Evolutionary conservation across 495 filamentous ascomycete genomes (phyloP).

Genomic region (Hypomontagnella submonticulosa): DNA sequence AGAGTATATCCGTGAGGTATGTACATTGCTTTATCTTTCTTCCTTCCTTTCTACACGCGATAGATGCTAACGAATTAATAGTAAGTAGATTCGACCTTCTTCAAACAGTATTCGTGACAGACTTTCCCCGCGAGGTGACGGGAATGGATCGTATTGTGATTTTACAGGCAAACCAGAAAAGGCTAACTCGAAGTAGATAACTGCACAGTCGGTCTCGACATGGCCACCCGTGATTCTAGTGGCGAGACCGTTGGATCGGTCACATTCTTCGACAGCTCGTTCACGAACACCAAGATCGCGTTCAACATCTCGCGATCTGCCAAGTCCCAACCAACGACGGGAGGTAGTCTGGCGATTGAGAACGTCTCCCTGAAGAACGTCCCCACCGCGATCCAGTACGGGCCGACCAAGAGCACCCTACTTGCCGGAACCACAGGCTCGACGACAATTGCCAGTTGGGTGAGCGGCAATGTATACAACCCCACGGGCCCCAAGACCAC

Average conservation of each 20-base stretch:
- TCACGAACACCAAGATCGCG: slow-evolving; percentile 72
- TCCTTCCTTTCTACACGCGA: background rate
- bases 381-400: slow-evolving; percentile 64
- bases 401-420: slow-evolving; percentile 57
- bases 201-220: slow-evolving; percentile 73
- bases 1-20: slow-evolving; percentile 67
- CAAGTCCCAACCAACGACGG: slow-evolving; percentile 58
- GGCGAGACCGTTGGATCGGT: slow-evolving; percentile 75
- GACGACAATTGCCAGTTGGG: slow-evolving; percentile 61
- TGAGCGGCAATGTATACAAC: slow-evolving; percentile 54
- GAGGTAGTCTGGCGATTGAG: slow-evolving; percentile 67
- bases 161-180: background rate
- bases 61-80: slow-evolving; percentile 17
- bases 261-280: slow-evolving; percentile 78
- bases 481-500: slow-evolving; percentile 53
- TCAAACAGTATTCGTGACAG: background rate
- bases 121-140: background rate
- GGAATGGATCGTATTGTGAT: background rate
- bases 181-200: slow-evolving; percentile 50
- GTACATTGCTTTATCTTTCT: background rate
- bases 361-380: slow-evolving; percentile 72
- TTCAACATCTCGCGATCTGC: slow-evolving; percentile 60
- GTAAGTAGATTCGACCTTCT: slow-evolving; percentile 13
- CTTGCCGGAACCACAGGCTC: slow-evolving; percentile 67
- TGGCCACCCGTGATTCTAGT: slow-evolving; percentile 52